These are phyloP conservation scores for Boletus pseudopeckii DNA, from an alignment of 768 basidiomycete genomes.

Conservation along the genomic window DNA sequence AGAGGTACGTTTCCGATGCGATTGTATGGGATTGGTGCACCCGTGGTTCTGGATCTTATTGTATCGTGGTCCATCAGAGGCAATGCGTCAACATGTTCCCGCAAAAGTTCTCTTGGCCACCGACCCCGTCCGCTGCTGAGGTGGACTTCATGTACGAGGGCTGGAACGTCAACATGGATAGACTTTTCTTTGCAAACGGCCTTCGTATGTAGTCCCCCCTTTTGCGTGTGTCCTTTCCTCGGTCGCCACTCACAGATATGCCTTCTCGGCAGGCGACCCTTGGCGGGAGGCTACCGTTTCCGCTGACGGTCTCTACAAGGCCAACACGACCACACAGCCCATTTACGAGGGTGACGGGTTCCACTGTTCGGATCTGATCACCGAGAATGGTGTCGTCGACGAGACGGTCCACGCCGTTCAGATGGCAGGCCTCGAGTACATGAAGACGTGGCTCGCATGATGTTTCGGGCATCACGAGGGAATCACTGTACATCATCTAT, in stretches of 20 bases:
- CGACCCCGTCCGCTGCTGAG: slow-evolving; percentile 38
- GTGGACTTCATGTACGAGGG: slow-evolving; percentile 55
- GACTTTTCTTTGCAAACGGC: slow-evolving; percentile 69
- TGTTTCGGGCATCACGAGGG: neutral
- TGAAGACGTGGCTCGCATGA: slow-evolving; percentile 52
- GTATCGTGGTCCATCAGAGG: slow-evolving; percentile 38
- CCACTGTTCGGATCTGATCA: slow-evolving; percentile 61
- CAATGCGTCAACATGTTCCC: slow-evolving; percentile 71
- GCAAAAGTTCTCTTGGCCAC: slow-evolving; percentile 47
- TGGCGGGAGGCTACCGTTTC: slow-evolving; percentile 72
- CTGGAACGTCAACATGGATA: slow-evolving; percentile 56
- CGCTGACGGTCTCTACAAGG: slow-evolving; percentile 43
- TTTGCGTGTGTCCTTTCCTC: neutral
- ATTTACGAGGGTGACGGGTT: slow-evolving; percentile 61
- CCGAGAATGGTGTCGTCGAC: slow-evolving; percentile 42
- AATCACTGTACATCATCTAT: neutral
- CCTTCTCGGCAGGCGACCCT: slow-evolving; percentile 53
- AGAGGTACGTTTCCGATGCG: slow-evolving; percentile 18
- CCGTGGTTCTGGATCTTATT: neutral
- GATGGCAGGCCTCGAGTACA: slow-evolving; percentile 45
- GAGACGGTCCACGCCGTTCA: slow-evolving; percentile 54
- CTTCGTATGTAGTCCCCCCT: slow-evolving; percentile 42
- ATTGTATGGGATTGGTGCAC: neutral
- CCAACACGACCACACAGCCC: slow-evolving; percentile 51
- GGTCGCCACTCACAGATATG: neutral